Conservation (phyloP, 1,284 basidiomycete genomes). For the Sphaerobolus stellatus region DNA sequence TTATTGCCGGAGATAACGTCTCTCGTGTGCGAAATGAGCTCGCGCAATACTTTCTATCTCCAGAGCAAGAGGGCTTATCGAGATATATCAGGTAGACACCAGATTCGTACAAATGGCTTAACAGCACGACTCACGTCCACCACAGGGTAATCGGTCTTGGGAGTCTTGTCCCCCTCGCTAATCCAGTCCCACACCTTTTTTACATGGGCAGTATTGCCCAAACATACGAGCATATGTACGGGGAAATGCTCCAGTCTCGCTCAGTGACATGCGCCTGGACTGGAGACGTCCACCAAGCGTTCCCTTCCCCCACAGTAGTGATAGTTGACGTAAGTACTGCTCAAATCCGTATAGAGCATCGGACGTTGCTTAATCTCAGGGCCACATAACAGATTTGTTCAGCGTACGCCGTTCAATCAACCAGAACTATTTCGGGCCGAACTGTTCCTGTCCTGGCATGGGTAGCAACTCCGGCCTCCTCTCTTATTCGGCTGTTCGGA, state of each 20-base stretch:
- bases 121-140: too few species aligned
- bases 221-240: slow-evolving; percentile 8
- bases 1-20: slow-evolving; percentile 12
- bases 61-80: background rate
- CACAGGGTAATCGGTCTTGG: slow-evolving; percentile 10
- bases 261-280: slow-evolving; percentile 13
- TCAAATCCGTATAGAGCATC: background rate
- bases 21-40: slow-evolving; percentile 8
- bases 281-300: slow-evolving; percentile 1
- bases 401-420: background rate
- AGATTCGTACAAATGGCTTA: too few species aligned
- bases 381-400: slow-evolving; percentile 6
- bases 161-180: slow-evolving; percentile 4
- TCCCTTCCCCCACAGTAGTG: slow-evolving; percentile 4
- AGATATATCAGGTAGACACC: slow-evolving; percentile 4
- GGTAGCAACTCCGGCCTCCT: slow-evolving; percentile 13
- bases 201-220: slow-evolving; percentile 7
- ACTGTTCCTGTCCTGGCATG: slow-evolving; percentile 8
- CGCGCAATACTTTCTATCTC: slow-evolving; percentile 4
- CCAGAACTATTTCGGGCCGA: background rate
- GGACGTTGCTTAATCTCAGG: background rate
- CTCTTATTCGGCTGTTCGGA: slow-evolving; percentile 12
- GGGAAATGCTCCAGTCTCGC: slow-evolving; percentile 5
- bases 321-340: slow-evolving; percentile 7
- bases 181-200: slow-evolving; percentile 4